Evolutionary conservation across 2,329 filamentous ascomycete genomes (phyloP), one percentile per base, ranked within the genome.

Genomic region (Xylaria sp.): DNA sequence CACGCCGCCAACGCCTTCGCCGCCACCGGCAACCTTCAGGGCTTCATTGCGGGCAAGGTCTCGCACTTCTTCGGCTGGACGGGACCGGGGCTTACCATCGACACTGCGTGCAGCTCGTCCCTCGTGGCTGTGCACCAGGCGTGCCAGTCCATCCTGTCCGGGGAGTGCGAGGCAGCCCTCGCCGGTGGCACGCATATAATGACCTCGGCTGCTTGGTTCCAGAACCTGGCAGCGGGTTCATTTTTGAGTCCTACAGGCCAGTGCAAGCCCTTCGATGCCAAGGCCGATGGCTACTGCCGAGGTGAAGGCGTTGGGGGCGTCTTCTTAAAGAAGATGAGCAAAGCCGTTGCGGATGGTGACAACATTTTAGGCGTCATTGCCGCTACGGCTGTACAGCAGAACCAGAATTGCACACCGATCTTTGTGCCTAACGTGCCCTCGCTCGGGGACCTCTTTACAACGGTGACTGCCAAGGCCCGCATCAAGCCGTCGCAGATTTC

Each of bases 231-330:
- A 7, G 63, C 57, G 0, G 67, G 63, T 0, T 62, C 61, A 1
- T 70, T 73, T 43, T 54, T 71, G 8, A 69, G 64, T 48, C 62
- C 63, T 2, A 63, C 62, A 7, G 66, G 66, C 1, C 63, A 60
- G 17, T 69, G 62, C 47, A 65, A 71, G 38, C 65, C 67, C 9
- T 77, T 74, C 38, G 78, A 79, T 47, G 60, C 68, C 1, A 60
- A 63, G 2, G 80, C 75, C 1, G 74, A 80, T 54, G 83, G 82
- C 0, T 85, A 84, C 59, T 81, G 75, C 9, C 71, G 81, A 2
- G 80, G 75, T 1, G 82, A 85, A 52, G 82, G 76, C 0, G 66
- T 74, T 2, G 76, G 64, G 0, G 62, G 72, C 0, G 62, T 85
- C 0, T 62, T 82, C 1, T 59, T 85, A 0, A 85, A 84, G 66